Evolutionary conservation across 768 basidiomycete genomes (phyloP).

Genomic region (Leucosporidium scottii): DNA sequence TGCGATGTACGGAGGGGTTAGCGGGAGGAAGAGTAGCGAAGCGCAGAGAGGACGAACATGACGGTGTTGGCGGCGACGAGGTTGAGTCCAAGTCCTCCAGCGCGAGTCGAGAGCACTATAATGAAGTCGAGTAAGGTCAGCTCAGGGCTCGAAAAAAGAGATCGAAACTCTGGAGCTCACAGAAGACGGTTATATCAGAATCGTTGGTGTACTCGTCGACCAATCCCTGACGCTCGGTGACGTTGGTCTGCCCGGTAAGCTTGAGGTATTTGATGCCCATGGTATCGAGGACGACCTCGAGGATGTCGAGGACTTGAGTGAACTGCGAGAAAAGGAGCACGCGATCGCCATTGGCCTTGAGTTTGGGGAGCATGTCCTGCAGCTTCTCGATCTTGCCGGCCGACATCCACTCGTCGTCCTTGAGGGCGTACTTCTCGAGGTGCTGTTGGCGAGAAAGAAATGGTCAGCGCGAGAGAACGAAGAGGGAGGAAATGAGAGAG

Average conservation of each 20-base stretch:
- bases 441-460: conserved; percentile 53
- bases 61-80: conserved; percentile 92
- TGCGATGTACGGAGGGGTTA: background rate
- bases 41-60: conserved; percentile 47
- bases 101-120: conserved; percentile 71
- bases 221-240: conserved; percentile 82
- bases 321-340: conserved; percentile 96
- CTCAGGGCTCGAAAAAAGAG: background rate
- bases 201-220: conserved; percentile 95
- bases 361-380: conserved; percentile 61
- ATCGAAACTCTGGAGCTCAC: conserved; percentile 53
- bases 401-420: conserved; percentile 67
- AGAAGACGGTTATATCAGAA: conserved; percentile 74
- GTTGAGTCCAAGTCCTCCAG: conserved; percentile 94
- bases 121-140: background rate
- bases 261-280: conserved; percentile 66
- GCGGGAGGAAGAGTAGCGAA: background rate
- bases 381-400: conserved; percentile 80
- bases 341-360: conserved; percentile 63
- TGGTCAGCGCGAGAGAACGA: background rate
- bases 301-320: conserved; percentile 89
- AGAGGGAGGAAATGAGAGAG: background rate
- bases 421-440: conserved; percentile 58
- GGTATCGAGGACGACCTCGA: conserved; percentile 71
- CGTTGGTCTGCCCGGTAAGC: conserved; percentile 86